Conservation (phyloP, 176 grass and related monocot genomes). For the Oryza nivara region DNA sequence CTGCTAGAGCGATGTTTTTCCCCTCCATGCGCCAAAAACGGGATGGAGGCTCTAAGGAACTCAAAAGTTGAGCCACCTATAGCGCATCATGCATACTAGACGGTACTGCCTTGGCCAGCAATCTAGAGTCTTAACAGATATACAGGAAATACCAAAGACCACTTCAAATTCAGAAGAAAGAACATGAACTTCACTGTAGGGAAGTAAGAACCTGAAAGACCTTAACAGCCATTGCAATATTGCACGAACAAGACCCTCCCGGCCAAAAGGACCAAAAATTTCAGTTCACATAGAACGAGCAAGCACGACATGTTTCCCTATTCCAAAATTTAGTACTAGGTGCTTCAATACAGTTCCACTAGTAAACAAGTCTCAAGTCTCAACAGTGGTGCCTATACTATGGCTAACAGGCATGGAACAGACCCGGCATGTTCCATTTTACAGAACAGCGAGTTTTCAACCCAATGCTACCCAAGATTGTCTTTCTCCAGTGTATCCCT, state of each 20-base stretch:
- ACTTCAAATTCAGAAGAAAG: neutral
- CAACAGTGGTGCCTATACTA: neutral
- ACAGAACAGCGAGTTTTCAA: constrained; percentile 11
- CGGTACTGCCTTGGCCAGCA: neutral
- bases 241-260: neutral
- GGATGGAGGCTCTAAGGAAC: too few relatives aligned
- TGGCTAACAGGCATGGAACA: neutral
- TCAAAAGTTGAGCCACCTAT: neutral
- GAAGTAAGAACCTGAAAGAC: neutral
- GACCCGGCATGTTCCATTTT: constrained; percentile 16
- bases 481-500: neutral
- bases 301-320: neutral
- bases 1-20: too few relatives aligned
- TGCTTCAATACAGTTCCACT: neutral
- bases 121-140: too few relatives aligned
- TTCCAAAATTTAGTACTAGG: neutral
- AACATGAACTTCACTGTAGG: neutral
- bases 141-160: neutral
- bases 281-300: neutral
- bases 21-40: too few relatives aligned
- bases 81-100: neutral
- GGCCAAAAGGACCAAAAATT: neutral
- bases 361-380: constrained; percentile 18
- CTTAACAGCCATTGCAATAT: neutral
- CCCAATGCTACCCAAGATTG: neutral